phyloP scores from a whole-genome alignment of 2,329 filamentous ascomycete genomes.

The Fusarium burgessii region DNA sequence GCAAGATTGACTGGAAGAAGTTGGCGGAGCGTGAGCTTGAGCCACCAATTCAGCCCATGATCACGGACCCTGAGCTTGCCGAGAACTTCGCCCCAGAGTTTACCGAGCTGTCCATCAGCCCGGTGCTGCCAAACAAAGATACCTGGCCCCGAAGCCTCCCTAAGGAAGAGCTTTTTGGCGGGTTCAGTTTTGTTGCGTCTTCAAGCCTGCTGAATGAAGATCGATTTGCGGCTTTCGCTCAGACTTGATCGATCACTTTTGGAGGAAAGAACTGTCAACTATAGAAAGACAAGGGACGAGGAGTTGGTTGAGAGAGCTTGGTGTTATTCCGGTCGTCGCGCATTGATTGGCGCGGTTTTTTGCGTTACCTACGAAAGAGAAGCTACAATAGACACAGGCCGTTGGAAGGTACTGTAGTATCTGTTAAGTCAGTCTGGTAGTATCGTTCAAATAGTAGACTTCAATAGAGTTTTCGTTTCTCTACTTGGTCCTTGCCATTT shows the following conservation, averaged over 20 bases:
- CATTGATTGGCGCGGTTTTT: slow-evolving; percentile 17
- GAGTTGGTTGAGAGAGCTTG: slow-evolving; percentile 5
- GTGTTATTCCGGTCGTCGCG: slow-evolving; percentile 8
- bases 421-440: neutral
- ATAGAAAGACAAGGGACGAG: slow-evolving; percentile 1
- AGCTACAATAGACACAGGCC: slow-evolving; percentile 2
- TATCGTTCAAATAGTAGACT: neutral
- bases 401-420: neutral
- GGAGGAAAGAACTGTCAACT: neutral
- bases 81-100: slow-evolving; percentile 98
- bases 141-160: slow-evolving; percentile 55
- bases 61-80: slow-evolving; percentile 94
- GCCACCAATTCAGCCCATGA: slow-evolving; percentile 90
- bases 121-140: slow-evolving; percentile 65
- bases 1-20: slow-evolving; percentile 93
- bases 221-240: slow-evolving; percentile 52
- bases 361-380: slow-evolving; percentile 4
- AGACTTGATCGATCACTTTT: slow-evolving; percentile 22
- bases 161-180: slow-evolving; percentile 70
- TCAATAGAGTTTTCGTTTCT: neutral
- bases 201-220: slow-evolving; percentile 66
- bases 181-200: slow-evolving; percentile 73
- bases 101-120: slow-evolving; percentile 85
- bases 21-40: slow-evolving; percentile 85
- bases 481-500: neutral